Base-by-base conservation (phyloP, 352 stramenopile species). In the Pseudoperonospora humuli region DNA sequence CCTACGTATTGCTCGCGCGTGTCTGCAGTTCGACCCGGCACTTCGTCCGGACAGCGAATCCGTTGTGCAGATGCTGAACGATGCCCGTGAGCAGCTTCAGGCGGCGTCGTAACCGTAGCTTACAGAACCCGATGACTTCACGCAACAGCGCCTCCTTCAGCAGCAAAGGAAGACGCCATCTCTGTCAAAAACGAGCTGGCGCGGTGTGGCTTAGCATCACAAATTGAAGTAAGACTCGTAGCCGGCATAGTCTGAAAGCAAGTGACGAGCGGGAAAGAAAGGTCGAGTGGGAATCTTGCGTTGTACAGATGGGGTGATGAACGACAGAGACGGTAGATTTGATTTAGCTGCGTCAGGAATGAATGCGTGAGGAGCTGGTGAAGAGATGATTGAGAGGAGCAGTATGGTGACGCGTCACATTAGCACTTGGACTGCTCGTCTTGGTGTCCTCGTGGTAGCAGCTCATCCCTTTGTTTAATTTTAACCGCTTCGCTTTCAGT, bases 1-100 rank as follows among this genome's bases (percentile, higher is more conserved):
- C 39, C 56, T 79, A 35, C 60, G 69, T 47, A 90, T 93, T 48
- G 74, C 81, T 26, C 82, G 80, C 43, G 78, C 79, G 4, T 93
- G 81, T 49, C 61, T 93, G 57, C 78, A 91, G 54, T 89, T 90
- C 57, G 81, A 91, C 57, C 74, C 81, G 11, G 74, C 74, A 21
- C 67, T 91, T 50, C 77, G 81, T 61, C 81, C 81, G 1, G 78
- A 77, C 50, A 77, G 68, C 37, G 64, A 65, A 13, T 67, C 65
- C 14, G 72, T 90, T 27, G 72, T 85, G 38, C 70, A 83, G 55
- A 86, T 93, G 78, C 75, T 93, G 24, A 81, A 61, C 18, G 74
- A 92, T 21, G 76, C 79, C 42, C 70, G 73, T 23, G 64, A 54
- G 20, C 67, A 84, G 41, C 60, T 88, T 37, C 57, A 84, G 59